Conservation (phyloP, 140 eudicot species). For the Flaveria floridana region DNA sequence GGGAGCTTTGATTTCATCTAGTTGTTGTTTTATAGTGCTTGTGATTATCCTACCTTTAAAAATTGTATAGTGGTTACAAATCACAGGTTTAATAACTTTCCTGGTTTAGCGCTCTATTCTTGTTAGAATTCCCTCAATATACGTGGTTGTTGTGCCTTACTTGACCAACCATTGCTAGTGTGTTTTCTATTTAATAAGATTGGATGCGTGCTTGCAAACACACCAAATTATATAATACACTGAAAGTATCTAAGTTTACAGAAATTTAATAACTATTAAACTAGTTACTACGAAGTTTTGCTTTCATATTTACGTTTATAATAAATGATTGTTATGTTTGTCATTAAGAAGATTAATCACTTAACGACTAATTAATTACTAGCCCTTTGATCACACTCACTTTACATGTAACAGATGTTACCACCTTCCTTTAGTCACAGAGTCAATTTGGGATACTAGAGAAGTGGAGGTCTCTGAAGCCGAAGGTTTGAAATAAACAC, state of each 20-base stretch:
- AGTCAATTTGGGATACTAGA: constrained; percentile 61
- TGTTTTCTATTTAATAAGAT: background rate
- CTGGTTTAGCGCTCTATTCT: constrained; percentile 15
- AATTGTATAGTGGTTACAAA: background rate
- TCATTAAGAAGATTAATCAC: background rate
- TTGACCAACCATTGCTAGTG: background rate
- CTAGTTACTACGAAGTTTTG: background rate
- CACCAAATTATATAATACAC: background rate
- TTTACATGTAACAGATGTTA: constrained; percentile 46
- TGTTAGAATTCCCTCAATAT: background rate
- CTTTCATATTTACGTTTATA: background rate
- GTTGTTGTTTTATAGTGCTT: background rate
- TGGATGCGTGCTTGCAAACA: constrained; percentile 3
- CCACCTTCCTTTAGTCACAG: constrained; percentile 49
- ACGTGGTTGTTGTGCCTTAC: background rate
- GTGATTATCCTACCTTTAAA: background rate
- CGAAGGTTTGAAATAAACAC: constrained; percentile 42
- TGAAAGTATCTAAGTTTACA: background rate
- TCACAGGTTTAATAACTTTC: background rate
- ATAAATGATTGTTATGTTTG: constrained; percentile 1
- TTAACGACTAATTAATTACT: background rate
- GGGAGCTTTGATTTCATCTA: background rate
- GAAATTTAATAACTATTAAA: background rate
- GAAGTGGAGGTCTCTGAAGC: constrained; percentile 51
- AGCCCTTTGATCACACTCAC: background rate